phyloP scores from a whole-genome alignment of 805 yeast genomes.

The Suhomyces sp. region DNA sequence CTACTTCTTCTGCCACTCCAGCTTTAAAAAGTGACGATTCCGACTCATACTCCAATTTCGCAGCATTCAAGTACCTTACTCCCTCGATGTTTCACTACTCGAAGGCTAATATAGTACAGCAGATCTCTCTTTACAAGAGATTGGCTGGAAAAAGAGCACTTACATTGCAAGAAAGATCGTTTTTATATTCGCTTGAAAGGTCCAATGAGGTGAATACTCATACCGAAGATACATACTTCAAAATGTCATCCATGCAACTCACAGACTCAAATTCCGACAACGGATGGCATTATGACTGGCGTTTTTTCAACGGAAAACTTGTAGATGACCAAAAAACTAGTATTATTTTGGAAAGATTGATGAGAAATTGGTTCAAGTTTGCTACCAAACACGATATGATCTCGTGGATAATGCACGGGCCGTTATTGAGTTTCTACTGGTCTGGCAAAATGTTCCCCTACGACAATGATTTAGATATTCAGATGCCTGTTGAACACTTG shows the following conservation, averaged over 20 bases:
- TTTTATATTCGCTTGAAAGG: slow-evolving; percentile 1
- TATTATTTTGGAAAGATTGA: slow-evolving; percentile 42
- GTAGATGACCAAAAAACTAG: slow-evolving; percentile 32
- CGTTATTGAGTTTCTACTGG: slow-evolving; percentile 20
- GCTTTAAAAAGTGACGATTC: not conserved
- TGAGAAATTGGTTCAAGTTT: slow-evolving; percentile 51
- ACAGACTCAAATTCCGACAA: slow-evolving; percentile 21
- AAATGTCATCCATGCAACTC: slow-evolving; percentile 38
- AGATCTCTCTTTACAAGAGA: slow-evolving; percentile 1
- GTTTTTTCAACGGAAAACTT: slow-evolving; percentile 58
- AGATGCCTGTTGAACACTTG: slow-evolving; percentile 21
- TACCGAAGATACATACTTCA: slow-evolving; percentile 17
- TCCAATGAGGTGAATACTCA: slow-evolving; percentile 19
- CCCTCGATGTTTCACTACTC: slow-evolving; percentile 2
- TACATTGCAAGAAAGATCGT: not conserved
- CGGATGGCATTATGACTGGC: slow-evolving; percentile 58
- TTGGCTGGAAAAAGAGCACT: not conserved
- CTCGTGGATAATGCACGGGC: slow-evolving; percentile 26
- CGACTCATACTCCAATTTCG: not conserved
- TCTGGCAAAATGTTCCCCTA: slow-evolving; percentile 20
- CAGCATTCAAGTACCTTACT: not conserved
- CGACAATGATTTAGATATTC: slow-evolving; percentile 22
- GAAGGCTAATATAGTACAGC: not conserved
- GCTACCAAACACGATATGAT: slow-evolving; percentile 42
- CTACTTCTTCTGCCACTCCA: not conserved